Base-by-base conservation (phyloP, 2,329 filamentous ascomycete species). In the Didymella pomorum region DNA sequence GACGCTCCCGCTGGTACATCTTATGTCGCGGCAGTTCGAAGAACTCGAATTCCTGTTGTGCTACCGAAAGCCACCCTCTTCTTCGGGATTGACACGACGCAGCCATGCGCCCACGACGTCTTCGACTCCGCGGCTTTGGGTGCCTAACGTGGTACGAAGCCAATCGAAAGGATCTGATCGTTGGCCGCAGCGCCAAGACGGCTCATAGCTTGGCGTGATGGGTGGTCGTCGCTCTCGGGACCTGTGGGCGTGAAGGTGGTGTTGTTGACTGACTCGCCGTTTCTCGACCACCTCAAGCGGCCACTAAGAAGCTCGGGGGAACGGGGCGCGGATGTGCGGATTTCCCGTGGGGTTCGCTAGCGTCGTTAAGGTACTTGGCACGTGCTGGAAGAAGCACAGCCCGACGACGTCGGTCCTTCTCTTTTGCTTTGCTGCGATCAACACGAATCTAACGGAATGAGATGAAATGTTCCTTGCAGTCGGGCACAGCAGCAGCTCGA, bases 261-360 rank as follows among this genome's bases (percentile, higher is more conserved):
- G 21, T 44, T 25, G 35, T 25, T 43, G 18, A 31, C 44, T 55
- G 44, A 49, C 45, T 55, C 28, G 45, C 23, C 5, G 2, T 2
- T 26, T 43, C n/a, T 42, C 11, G 8, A 26, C 23, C 10, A 18
- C 10, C 18, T 42, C 16, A 23, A 23, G 35, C 26, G 33, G 29
- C 42, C 48, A 48, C 46, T 50, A 25, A 25, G 18, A 21, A 44
- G 44, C 52, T 18, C 14, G 25, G 25, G 42, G 20, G 16, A 20
- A 9, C 35, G 25, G 18, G 33, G 48, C 43, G 49, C 48, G 43
- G 55, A 42, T 50, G 35, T 51, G 55, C 43, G 48, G 54, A 52
- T 48, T 43, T 47, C 28, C 55, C 49, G 55, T 47, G 55, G 55
- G 55, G 55, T 37, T 56, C 26, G 31, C 26, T 56, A 51, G 42